Evolutionary conservation across 805 yeast genomes (phyloP), one percentile per base, ranked within the genome.

Genomic region (Ogataea ramenticola): DNA sequence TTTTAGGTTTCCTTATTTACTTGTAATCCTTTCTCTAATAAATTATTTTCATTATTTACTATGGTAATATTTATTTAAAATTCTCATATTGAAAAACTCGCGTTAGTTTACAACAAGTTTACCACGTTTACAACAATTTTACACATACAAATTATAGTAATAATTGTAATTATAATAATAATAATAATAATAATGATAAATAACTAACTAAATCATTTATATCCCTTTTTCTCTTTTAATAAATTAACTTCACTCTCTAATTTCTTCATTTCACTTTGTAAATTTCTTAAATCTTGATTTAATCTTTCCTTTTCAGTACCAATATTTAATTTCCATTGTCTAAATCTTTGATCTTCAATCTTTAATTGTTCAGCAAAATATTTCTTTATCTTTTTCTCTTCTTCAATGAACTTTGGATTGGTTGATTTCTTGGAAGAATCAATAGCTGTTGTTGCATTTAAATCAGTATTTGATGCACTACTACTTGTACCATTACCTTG

Each of bases 281-380:
- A 79, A 54, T 85, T 88, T 57, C 91, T 96, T 57, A 93, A 75
- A 66, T 93, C 99, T 65, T 84, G 85, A 68, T 93, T 93, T 62
- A 93, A 75, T 64, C 96, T 79, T 66, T 89, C 86, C 70, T 96
- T 85, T 70, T 93, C 97, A 55, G 87, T 88, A 53, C 89, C 93
- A 55, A 93, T 87, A 62, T 93, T 91, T 56, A 89, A 86, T 70
- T 90, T 97, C 99, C 99, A 93, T 72, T 91, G 96, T 72, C 95
- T 86, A 67, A 93, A 93, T 61, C 99, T 79, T 58, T 88, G 95
- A 60, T 93, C 99, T 70, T 93, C 99, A 40, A 86, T 86, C 70
- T 91, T 90, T 48, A 93, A 87, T 71, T 93, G 97, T 65, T 90
- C 97, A 10, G 98, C 91, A 68, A 93, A 93, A 65, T 86, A 86